Conservation (phyloP, 495 filamentous ascomycete species). For the Hyaloscypha finlandica region DNA sequence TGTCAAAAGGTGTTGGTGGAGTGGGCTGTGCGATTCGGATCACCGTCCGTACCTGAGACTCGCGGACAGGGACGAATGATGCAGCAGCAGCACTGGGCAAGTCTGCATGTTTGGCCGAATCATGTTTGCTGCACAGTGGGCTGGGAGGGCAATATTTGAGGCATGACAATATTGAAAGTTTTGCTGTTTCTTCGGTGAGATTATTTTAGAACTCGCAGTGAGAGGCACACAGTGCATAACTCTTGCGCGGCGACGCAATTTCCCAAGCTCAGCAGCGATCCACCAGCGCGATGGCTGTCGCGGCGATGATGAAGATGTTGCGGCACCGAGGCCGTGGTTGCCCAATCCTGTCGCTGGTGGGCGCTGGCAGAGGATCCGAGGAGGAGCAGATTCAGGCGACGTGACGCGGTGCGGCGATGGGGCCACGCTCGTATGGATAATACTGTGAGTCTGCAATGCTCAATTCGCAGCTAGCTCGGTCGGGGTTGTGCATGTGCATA, state of each 20-base stretch:
- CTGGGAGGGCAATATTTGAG: background rate
- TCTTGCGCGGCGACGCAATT: background rate
- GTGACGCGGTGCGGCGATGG: constrained; percentile 10
- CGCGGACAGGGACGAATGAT: background rate
- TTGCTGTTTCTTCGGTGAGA: background rate
- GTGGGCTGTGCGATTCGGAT: constrained; percentile 23
- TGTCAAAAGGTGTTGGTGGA: background rate
- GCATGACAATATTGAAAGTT: background rate
- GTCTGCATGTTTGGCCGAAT: background rate
- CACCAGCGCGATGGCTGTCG: background rate
- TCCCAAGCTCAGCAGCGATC: background rate
- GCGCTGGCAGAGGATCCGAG: background rate
- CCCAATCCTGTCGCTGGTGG: background rate
- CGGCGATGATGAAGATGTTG: background rate
- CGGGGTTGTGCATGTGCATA: constrained; percentile 36
- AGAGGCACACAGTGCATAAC: background rate
- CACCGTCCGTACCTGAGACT: constrained; percentile 2
- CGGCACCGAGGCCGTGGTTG: background rate
- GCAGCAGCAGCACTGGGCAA: background rate
- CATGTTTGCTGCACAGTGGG: constrained; percentile 3
- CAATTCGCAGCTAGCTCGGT: constrained; percentile 14
- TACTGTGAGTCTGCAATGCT: too few relatives aligned
- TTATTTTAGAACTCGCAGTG: background rate
- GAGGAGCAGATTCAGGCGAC: background rate
- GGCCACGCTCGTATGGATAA: constrained; percentile 13